Conservation (phyloP, 768 basidiomycete species). For the Boletus rubroflammeus region DNA sequence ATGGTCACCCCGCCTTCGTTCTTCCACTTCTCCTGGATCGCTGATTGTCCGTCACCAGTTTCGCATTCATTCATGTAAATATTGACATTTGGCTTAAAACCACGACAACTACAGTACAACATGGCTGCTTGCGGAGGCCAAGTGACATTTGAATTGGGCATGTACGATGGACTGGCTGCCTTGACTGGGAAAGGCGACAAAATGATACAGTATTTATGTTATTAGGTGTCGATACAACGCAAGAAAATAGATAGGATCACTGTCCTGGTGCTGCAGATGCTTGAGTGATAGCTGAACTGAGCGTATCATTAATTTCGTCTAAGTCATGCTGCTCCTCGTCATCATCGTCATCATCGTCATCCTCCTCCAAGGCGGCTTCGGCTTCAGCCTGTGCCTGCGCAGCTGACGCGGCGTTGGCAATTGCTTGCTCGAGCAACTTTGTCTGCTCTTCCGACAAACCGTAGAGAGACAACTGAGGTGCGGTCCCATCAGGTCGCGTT, state of each 20-base stretch:
- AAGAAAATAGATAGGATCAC: slow-evolving; percentile 24
- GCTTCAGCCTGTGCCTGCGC: slow-evolving; percentile 79
- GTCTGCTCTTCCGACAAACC: slow-evolving; percentile 74
- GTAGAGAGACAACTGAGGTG: slow-evolving; percentile 57
- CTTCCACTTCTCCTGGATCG: not conserved
- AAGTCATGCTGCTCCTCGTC: slow-evolving; percentile 35
- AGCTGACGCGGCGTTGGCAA: slow-evolving; percentile 68
- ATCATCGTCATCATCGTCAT: slow-evolving; percentile 52
- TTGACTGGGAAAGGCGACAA: slow-evolving; percentile 8
- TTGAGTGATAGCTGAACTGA: slow-evolving; percentile 10
- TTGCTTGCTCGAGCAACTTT: slow-evolving; percentile 64
- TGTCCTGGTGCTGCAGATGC: slow-evolving; percentile 4
- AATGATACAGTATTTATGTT: slow-evolving; percentile 24
- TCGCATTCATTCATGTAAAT: slow-evolving; percentile 34
- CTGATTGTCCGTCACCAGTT: slow-evolving; percentile 14
- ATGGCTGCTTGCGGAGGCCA: slow-evolving; percentile 6
- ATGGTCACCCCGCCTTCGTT: not conserved
- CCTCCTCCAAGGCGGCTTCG: slow-evolving; percentile 71
- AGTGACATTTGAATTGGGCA: slow-evolving; percentile 12
- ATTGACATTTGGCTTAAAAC: slow-evolving; percentile 16
- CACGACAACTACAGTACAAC: slow-evolving; percentile 24
- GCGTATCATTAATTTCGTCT: slow-evolving; percentile 15
- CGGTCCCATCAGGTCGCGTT: slow-evolving; percentile 7
- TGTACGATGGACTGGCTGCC: slow-evolving; percentile 8
- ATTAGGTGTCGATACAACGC: slow-evolving; percentile 21